phyloP scores from a whole-genome alignment of 176 grass and related monocot genomes.

The Oryza australiensis region DNA sequence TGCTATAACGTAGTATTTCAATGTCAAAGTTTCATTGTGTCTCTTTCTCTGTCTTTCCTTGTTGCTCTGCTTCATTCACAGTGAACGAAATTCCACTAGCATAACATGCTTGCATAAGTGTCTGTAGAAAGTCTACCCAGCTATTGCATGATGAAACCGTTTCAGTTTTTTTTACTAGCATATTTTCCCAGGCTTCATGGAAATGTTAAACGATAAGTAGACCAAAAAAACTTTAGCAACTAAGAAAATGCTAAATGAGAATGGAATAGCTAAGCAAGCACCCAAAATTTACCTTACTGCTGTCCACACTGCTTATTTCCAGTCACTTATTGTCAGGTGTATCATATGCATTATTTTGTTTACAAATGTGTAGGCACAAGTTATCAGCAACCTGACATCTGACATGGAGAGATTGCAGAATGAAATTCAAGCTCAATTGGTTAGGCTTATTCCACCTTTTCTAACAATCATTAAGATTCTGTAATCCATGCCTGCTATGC shows the following conservation, averaged over 20 bases:
- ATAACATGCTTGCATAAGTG: conserved; percentile 5
- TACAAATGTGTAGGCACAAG: conserved; percentile 58
- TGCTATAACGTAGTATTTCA: neutral
- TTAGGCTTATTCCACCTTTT: conserved; percentile 44
- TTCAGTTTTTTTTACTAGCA: neutral
- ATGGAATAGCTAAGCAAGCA: conserved; percentile 12
- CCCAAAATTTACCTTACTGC: neutral
- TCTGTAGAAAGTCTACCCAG: neutral
- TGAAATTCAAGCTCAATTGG: conserved; percentile 94
- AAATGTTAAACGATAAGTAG: conserved; percentile 4
- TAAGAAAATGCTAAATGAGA: conserved; percentile 4
- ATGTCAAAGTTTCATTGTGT: neutral
- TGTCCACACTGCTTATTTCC: neutral
- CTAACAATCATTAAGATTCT: conserved; percentile 18
- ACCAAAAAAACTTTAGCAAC: neutral
- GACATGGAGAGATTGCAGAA: conserved; percentile 84
- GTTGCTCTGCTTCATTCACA: neutral
- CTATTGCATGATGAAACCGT: neutral
- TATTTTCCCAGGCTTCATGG: conserved; percentile 6
- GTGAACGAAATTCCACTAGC: conserved; percentile 21
- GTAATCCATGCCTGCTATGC: neutral
- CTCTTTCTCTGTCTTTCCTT: neutral
- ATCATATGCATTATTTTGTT: neutral
- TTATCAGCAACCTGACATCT: conserved; percentile 88
- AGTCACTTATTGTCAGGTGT: neutral